phyloP scores from a whole-genome alignment of 139 green algal species.

The Chlorella sp. region DNA sequence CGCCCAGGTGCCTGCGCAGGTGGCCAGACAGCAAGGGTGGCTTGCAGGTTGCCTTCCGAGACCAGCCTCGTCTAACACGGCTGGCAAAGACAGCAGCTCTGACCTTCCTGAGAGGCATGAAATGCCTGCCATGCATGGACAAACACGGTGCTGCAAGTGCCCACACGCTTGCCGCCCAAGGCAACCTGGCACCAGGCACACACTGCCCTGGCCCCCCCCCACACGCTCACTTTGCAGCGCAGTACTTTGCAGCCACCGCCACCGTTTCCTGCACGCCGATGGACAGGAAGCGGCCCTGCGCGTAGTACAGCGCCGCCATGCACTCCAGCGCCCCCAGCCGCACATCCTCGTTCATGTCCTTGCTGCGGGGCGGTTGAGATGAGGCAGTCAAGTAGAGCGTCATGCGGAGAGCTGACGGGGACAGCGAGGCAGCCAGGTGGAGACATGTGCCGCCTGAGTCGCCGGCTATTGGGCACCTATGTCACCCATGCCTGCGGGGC shows the following conservation, averaged over 20 bases:
- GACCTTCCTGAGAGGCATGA: background rate
- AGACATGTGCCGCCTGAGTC: no score
- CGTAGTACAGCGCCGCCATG: constrained; percentile 59
- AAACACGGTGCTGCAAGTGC: no score
- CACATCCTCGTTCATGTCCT: constrained; percentile 46
- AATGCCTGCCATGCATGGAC: background rate
- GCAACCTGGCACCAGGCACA: no score
- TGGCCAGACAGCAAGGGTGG: background rate
- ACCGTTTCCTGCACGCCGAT: constrained; percentile 57
- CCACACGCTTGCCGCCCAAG: no score
- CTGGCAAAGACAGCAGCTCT: background rate
- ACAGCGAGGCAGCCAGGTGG: no score
- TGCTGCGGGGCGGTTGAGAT: background rate
- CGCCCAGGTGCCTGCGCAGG: constrained; percentile 26
- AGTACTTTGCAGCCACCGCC: constrained; percentile 61
- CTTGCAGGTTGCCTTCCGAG: background rate
- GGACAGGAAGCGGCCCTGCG: constrained; percentile 61
- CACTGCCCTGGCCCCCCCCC: no score
- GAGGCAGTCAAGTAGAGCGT: background rate
- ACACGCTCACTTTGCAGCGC: constrained; percentile 5
- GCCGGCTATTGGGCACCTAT: no score
- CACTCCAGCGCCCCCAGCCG: constrained; percentile 66
- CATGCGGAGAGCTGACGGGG: background rate
- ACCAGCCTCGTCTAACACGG: background rate
- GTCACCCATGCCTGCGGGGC: no score